Evolutionary conservation across 2,329 filamentous ascomycete species (phyloP).

Genomic region (Elsinoe perseae): DNA sequence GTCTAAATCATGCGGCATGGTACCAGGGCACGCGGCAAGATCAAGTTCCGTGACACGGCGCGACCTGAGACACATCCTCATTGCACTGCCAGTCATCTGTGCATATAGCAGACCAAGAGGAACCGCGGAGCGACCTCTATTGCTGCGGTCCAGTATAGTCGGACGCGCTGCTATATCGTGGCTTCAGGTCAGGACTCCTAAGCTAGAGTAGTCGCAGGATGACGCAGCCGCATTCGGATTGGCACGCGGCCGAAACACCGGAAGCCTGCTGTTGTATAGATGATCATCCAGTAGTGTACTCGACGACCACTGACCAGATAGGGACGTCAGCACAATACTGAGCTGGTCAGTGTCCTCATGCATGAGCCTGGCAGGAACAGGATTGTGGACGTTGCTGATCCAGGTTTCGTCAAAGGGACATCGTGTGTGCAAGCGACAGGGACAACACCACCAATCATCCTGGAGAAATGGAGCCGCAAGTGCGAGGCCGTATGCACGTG

Average conservation of each 20-base stretch:
- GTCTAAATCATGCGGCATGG: neutral
- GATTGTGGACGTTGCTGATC: neutral
- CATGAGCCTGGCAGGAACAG: neutral
- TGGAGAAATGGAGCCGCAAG: neutral
- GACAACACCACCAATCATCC: neutral
- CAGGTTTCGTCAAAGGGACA: neutral
- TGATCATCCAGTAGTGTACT: no score
- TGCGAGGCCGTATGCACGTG: neutral
- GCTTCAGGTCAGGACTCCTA: neutral
- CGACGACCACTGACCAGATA: neutral
- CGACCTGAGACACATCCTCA: neutral
- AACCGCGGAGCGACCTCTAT: neutral
- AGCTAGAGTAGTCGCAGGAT: neutral
- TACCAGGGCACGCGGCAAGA: neutral
- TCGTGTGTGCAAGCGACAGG: neutral
- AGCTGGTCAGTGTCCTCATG: neutral
- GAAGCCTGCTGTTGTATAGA: neutral
- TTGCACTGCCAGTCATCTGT: slow-evolving; percentile 1
- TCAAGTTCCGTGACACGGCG: neutral
- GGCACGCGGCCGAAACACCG: neutral
- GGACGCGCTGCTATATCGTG: neutral
- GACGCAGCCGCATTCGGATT: no score
- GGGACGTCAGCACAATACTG: neutral
- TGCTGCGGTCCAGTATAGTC: neutral
- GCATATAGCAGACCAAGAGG: neutral